Conservation (phyloP, 176 grass and related monocot species). For the Hordeum vulgare region DNA sequence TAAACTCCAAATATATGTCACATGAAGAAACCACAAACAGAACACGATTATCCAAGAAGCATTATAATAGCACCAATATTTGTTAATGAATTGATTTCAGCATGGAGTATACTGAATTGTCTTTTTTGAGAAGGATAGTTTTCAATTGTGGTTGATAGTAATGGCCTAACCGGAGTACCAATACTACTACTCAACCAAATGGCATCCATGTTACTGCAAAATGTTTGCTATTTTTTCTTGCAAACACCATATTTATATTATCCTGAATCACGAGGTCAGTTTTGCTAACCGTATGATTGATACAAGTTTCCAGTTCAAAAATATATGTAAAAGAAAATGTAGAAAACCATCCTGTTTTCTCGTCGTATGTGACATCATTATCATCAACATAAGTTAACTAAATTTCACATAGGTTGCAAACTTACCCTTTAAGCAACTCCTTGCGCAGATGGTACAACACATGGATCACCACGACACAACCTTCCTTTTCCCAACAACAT, state of each 20-base stretch:
- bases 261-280: not conserved
- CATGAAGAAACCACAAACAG: no score
- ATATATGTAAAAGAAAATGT: not conserved
- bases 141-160: not conserved
- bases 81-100: not conserved
- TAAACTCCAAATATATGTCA: no score
- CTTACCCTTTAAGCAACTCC: slow-evolving; percentile 50
- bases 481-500: no score
- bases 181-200: not conserved
- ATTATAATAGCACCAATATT: not conserved
- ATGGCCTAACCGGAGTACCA: no score
- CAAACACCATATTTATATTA: not conserved
- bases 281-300: not conserved
- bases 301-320: not conserved
- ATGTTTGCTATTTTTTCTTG: not conserved
- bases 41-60: not conserved
- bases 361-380: not conserved
- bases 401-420: not conserved
- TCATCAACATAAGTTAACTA: not conserved
- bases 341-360: not conserved
- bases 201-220: not conserved
- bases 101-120: not conserved
- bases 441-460: no score
- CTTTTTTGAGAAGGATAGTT: no score
- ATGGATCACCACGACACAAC: no score